phyloP scores from a whole-genome alignment of 768 basidiomycete species.

The Lactifluus pinguis region DNA sequence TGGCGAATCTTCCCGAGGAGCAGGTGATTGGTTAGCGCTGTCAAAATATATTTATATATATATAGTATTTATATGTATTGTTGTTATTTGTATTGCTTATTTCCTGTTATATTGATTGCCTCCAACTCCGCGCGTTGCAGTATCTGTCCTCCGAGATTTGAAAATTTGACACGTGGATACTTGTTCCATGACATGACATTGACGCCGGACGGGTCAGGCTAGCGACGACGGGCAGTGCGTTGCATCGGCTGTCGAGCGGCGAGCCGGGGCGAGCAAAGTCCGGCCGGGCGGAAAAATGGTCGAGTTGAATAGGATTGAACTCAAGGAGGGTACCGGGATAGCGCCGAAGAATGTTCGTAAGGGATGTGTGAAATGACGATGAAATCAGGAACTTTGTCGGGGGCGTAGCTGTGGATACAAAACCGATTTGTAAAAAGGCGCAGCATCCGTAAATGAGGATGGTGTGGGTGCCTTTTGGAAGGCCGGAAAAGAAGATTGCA shows the following conservation, averaged over 20 bases:
- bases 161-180: neutral
- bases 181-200: neutral
- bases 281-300: slow-evolving; percentile 8
- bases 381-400: neutral
- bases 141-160: neutral
- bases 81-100: neutral
- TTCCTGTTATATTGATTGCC: neutral
- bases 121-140: neutral
- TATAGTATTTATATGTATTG: neutral
- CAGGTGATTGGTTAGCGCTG: slow-evolving; percentile 2
- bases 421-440: neutral
- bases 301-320: neutral
- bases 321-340: neutral
- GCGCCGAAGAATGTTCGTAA: slow-evolving; percentile 14
- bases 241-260: neutral
- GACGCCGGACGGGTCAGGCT: neutral
- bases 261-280: slow-evolving; percentile 14
- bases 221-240: neutral
- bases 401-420: slow-evolving; percentile 10
- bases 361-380: slow-evolving; percentile 3
- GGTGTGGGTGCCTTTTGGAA: slow-evolving; percentile 1
- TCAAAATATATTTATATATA: neutral
- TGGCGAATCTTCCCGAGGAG: slow-evolving; percentile 5
- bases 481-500: neutral
- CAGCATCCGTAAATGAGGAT: neutral